A percentile compares a stretch with the other conserved stretches of the same genome.
These are phyloP conservation scores for Cladosporium sp. DNA, from an alignment of 2,329 filamentous ascomycete genomes.

Conservation along the genomic window DNA sequence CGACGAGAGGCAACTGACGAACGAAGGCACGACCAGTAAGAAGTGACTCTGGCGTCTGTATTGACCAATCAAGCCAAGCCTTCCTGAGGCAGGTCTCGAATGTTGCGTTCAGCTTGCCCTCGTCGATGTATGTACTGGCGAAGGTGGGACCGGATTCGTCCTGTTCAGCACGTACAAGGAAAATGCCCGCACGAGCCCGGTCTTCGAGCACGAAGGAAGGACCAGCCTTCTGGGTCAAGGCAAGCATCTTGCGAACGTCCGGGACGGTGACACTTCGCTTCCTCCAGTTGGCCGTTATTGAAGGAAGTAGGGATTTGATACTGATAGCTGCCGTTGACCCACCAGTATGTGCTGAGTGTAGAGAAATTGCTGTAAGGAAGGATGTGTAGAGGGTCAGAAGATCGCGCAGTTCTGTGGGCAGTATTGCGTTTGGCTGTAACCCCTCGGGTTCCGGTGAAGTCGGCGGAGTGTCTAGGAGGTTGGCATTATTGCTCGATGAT, in stretches of 20 bases:
- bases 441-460: constrained; percentile 25
- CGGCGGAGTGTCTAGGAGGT: constrained; percentile 31
- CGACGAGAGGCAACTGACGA: constrained; percentile 51
- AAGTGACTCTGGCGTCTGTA: constrained; percentile 33
- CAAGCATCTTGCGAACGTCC: constrained; percentile 45
- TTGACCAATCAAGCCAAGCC: constrained; percentile 42
- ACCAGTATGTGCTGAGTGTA: constrained; percentile 49
- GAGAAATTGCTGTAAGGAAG: constrained; percentile 46
- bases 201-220: constrained; percentile 25
- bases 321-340: constrained; percentile 39
- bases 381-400: constrained; percentile 44
- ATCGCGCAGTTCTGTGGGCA: constrained; percentile 41
- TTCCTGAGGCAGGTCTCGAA: constrained; percentile 48
- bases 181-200: constrained; percentile 27
- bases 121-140: constrained; percentile 26
- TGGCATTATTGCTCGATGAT: constrained; percentile 17
- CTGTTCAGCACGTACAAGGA: constrained; percentile 12
- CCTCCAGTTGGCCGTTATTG: constrained; percentile 42
- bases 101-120: constrained; percentile 41
- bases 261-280: constrained; percentile 42
- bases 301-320: constrained; percentile 36
- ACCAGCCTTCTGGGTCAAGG: constrained; percentile 31
- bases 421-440: constrained; percentile 17
- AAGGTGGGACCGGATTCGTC: constrained; percentile 15
- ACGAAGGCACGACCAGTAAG: constrained; percentile 49